A percentile compares a stretch with the other conserved stretches of the same genome.
Evolutionary conservation across 2,329 filamentous ascomycete species (phyloP).

Genomic region (Colletotrichum limetticola): DNA sequence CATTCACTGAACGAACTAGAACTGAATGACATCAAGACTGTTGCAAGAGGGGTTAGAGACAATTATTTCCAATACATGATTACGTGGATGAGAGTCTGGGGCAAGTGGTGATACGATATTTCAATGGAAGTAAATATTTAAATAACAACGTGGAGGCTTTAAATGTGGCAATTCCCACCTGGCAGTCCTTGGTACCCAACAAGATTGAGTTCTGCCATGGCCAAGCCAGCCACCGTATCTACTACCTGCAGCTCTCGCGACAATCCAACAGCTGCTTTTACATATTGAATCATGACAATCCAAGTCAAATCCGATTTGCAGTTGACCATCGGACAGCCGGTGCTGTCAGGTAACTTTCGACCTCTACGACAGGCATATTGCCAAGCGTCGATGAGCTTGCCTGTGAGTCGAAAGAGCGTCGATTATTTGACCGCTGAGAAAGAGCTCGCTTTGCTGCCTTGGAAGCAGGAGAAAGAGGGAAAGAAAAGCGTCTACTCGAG

Average conservation of each 20-base stretch:
- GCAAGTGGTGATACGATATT: no score
- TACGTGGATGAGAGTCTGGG: not conserved
- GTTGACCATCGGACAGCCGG: conserved; percentile 25
- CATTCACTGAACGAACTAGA: not conserved
- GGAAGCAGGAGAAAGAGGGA: conserved; percentile 21
- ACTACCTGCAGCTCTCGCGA: no score
- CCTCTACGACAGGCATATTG: conserved; percentile 19
- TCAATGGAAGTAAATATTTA: no score
- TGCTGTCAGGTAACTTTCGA: conserved; percentile 21
- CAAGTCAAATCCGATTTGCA: conserved; percentile 10
- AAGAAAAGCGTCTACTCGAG: conserved; percentile 25
- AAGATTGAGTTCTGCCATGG: no score
- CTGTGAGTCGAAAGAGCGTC: conserved; percentile 26
- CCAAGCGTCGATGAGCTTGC: conserved; percentile 28
- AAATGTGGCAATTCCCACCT: no score
- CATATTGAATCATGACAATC: no score
- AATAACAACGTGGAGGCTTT: no score
- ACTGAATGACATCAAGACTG: not conserved
- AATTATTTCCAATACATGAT: not conserved
- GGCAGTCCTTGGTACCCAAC: no score
- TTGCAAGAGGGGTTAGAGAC: no score
- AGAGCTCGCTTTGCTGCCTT: conserved; percentile 23
- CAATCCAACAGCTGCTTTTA: no score
- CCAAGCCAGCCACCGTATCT: no score
- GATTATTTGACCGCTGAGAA: conserved; percentile 4